Evolutionary conservation across 164 flowering plant genomes (phyloP).

Genomic region (Hamamelis virginiana): DNA sequence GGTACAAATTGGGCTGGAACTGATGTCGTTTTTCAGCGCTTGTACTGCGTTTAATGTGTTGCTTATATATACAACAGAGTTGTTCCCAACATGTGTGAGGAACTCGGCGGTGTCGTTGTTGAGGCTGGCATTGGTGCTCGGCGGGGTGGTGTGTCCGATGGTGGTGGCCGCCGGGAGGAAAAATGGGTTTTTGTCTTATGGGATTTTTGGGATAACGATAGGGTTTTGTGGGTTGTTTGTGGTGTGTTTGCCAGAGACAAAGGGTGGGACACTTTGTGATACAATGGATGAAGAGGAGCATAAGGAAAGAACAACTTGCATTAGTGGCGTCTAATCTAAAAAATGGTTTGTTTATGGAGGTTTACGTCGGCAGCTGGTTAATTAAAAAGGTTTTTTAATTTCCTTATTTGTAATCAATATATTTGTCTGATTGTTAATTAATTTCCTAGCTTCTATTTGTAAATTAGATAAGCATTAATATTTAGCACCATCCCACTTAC

Average conservation of each 20-base stretch:
- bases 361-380: too few relatives aligned
- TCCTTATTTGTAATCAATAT: too few relatives aligned
- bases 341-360: too few relatives aligned
- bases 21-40: conserved; percentile 54
- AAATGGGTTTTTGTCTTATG: conserved; percentile 30
- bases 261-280: conserved; percentile 49
- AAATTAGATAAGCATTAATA: too few relatives aligned
- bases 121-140: conserved; percentile 61
- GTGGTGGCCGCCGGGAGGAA: conserved; percentile 50
- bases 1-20: conserved; percentile 48
- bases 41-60: conserved; percentile 47
- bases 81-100: conserved; percentile 84
- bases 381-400: too few relatives aligned
- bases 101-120: conserved; percentile 76
- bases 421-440: too few relatives aligned
- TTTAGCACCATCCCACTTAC: too few relatives aligned
- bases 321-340: background rate
- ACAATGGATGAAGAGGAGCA: conserved; percentile 74
- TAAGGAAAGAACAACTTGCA: conserved; percentile 16
- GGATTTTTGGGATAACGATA: conserved; percentile 56
- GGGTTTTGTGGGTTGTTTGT: conserved; percentile 49
- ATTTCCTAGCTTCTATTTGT: too few relatives aligned
- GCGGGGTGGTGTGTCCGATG: conserved; percentile 58
- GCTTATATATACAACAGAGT: conserved; percentile 58
- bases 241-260: conserved; percentile 64